phyloP scores from a whole-genome alignment of 805 yeast species.

The Starmerella geochares region DNA sequence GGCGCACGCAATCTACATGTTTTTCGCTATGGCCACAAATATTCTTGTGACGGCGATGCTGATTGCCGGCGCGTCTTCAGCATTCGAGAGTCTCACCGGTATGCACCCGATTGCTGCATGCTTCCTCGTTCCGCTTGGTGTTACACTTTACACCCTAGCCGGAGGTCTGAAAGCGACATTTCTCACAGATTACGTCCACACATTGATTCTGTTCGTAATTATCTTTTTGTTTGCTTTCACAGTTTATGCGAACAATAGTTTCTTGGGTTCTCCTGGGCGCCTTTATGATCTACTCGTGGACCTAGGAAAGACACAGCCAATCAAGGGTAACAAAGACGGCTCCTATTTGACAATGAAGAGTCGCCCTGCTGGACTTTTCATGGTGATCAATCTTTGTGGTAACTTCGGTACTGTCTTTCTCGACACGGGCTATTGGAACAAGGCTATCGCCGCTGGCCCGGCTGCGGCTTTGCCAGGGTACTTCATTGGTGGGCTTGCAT shows the following conservation, averaged over 20 bases:
- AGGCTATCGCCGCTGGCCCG: constrained; percentile 78
- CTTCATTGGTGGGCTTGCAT: constrained; percentile 75
- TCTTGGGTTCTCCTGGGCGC: constrained; percentile 69
- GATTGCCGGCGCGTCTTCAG: constrained; percentile 81
- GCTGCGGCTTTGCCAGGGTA: constrained; percentile 81
- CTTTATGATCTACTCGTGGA: constrained; percentile 66
- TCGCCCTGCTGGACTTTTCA: constrained; percentile 75
- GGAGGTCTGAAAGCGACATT: constrained; percentile 82
- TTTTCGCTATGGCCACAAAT: constrained; percentile 80
- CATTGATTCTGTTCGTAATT: constrained; percentile 67
- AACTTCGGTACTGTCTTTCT: constrained; percentile 81
- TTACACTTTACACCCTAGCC: constrained; percentile 58
- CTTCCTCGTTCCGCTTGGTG: constrained; percentile 73
- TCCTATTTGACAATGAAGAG: constrained; percentile 83
- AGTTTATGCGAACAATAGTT: constrained; percentile 57
- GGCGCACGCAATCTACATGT: constrained; percentile 51
- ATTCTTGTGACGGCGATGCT: constrained; percentile 87
- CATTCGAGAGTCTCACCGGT: constrained; percentile 70
- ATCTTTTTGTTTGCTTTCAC: constrained; percentile 73
- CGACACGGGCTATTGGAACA: constrained; percentile 82
- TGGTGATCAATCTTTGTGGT: constrained; percentile 79
- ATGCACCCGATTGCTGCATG: constrained; percentile 73
- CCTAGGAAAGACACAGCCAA: constrained; percentile 49
- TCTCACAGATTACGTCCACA: constrained; percentile 69
- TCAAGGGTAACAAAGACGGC: constrained; percentile 72